A percentile compares a stretch with the other conserved stretches of the same genome.
phyloP scores from a whole-genome alignment of 495 filamentous ascomycete species.

The Neurospora sp. region DNA sequence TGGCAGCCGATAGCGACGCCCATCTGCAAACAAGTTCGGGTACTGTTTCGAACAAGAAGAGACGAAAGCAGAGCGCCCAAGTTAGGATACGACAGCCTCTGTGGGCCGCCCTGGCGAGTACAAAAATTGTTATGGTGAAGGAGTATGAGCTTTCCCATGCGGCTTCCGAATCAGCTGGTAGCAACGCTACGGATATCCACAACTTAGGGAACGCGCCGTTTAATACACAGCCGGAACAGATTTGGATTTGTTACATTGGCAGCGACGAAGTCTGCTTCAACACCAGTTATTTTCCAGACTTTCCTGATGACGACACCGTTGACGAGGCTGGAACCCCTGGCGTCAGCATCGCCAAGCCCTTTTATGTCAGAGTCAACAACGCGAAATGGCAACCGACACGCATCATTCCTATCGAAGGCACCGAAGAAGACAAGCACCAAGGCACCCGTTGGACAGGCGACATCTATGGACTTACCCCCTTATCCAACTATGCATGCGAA shows the following conservation, averaged over 20 bases:
- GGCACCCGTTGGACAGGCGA: constrained; percentile 62
- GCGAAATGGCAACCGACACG: constrained; percentile 78
- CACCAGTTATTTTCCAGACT: constrained; percentile 53
- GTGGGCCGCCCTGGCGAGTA: constrained; percentile 89
- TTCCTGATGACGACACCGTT: constrained; percentile 7
- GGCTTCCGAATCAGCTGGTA: constrained; percentile 59
- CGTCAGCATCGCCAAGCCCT: constrained; percentile 59
- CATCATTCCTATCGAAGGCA: constrained; percentile 50
- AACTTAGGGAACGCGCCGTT: constrained; percentile 75
- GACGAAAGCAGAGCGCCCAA: constrained; percentile 77
- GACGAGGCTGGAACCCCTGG: constrained; percentile 23
- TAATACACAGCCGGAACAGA: constrained; percentile 56
- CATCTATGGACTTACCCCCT: constrained; percentile 78
- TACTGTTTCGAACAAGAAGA: constrained; percentile 57
- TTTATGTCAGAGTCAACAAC: constrained; percentile 82
- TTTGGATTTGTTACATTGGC: constrained; percentile 82
- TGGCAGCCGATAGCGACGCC: constrained; percentile 38
- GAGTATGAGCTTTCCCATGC: constrained; percentile 83
- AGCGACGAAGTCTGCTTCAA: constrained; percentile 75
- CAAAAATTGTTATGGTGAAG: constrained; percentile 86
- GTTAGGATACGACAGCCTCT: constrained; percentile 84
- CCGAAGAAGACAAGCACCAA: constrained; percentile 35
- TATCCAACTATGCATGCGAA: constrained; percentile 76
- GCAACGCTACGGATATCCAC: constrained; percentile 65
- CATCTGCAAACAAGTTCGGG: constrained; percentile 18